These are phyloP conservation scores for Plasmodium gaboni DNA, from an alignment of 169 alveolate species.

Conservation along the genomic window DNA sequence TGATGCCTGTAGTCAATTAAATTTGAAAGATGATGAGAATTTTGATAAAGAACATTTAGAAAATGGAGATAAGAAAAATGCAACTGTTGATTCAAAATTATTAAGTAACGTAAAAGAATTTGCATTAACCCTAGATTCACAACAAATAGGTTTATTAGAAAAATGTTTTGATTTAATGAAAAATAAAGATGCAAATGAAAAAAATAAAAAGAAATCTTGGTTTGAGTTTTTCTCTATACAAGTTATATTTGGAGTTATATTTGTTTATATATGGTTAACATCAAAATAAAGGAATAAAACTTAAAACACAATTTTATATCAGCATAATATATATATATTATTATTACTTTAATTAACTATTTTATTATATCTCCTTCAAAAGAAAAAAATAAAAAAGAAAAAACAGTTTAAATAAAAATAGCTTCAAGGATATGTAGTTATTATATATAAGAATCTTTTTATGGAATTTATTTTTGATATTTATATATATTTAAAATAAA, in stretches of 20 bases:
- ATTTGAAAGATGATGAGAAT: constrained; percentile 5
- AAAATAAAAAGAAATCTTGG: constrained; percentile 69
- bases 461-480: too few relatives aligned
- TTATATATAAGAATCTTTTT: too few relatives aligned
- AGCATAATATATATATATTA: too few relatives aligned
- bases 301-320: too few relatives aligned
- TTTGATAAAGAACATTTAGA: constrained; percentile 13
- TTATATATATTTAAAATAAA: too few relatives aligned
- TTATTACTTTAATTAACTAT: too few relatives aligned
- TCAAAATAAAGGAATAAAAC: constrained; percentile 14
- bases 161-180: constrained; percentile 67
- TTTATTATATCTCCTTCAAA: too few relatives aligned
- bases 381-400: too few relatives aligned
- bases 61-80: constrained; percentile 19
- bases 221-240: constrained; percentile 67
- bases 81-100: constrained; percentile 10
- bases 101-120: constrained; percentile 37
- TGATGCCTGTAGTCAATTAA: neutral
- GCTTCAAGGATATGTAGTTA: too few relatives aligned
- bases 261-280: constrained; percentile 72
- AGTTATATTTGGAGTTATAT: constrained; percentile 71
- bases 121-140: constrained; percentile 70
- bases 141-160: constrained; percentile 63
- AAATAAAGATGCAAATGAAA: constrained; percentile 29
- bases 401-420: too few relatives aligned